Conservation (phyloP, 2,329 filamentous ascomycete species). For the Sphaerulina populicola region DNA sequence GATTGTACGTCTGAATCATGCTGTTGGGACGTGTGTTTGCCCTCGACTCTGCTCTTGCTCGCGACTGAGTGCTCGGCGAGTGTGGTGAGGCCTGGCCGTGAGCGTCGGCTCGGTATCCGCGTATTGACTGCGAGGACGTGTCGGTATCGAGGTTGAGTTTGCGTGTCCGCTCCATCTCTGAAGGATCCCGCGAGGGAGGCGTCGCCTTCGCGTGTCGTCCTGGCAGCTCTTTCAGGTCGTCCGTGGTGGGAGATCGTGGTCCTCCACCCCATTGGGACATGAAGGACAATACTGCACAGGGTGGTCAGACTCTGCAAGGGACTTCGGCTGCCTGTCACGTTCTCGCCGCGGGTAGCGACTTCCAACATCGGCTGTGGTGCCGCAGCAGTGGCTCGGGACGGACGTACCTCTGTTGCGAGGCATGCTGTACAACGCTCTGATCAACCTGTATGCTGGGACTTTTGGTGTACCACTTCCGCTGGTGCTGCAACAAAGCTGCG, state of each 20-base stretch:
- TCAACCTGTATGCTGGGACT: slow-evolving; percentile 5
- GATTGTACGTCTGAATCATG: slow-evolving; percentile 77
- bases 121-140: slow-evolving; percentile 13
- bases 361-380: background rate
- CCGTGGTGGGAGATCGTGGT: slow-evolving; percentile 30
- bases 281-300: slow-evolving; percentile 66
- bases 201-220: slow-evolving; percentile 9
- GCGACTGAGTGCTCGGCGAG: slow-evolving; percentile 33
- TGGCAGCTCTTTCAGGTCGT: slow-evolving; percentile 12
- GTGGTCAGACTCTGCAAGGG: slow-evolving; percentile 10
- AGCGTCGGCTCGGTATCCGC: slow-evolving; percentile 31
- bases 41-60: slow-evolving; percentile 41
- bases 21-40: slow-evolving; percentile 64
- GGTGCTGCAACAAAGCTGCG: background rate
- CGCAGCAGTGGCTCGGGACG: slow-evolving; percentile 10
- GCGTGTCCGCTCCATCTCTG: slow-evolving; percentile 15
- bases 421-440: slow-evolving; percentile 25
- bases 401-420: slow-evolving; percentile 33
- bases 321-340: background rate
- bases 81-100: slow-evolving; percentile 34
- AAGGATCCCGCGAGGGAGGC: slow-evolving; percentile 13
- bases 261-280: slow-evolving; percentile 65
- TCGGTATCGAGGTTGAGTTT: slow-evolving; percentile 24
- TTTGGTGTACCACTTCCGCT: background rate
- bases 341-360: background rate